Evolutionary conservation across 192 early-diverging fungal species (phyloP).

Genomic region (Glomus cerebriforme): DNA sequence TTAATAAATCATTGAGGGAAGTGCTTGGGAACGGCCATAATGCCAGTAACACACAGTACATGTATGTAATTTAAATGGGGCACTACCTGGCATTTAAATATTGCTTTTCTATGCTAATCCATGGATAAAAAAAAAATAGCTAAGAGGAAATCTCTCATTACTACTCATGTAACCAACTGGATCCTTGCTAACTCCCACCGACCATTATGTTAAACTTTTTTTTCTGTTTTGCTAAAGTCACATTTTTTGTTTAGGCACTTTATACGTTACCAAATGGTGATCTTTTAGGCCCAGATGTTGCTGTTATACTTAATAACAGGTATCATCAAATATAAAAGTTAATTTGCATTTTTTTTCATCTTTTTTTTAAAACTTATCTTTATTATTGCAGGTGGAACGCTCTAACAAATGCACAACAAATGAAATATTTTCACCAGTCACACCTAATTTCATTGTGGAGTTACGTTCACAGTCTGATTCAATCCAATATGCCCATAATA

Average conservation of each 20-base stretch:
- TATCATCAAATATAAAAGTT: background rate
- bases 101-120: background rate
- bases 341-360: background rate
- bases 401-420: background rate
- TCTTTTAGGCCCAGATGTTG: background rate
- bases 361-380: background rate
- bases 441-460: background rate
- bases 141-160: no score
- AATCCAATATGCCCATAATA: background rate
- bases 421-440: background rate
- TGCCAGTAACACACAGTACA: no score
- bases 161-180: no score
- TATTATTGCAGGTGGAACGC: constrained; percentile 15
- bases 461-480: constrained; percentile 1
- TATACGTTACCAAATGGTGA: background rate
- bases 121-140: background rate
- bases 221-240: no score
- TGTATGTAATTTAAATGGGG: background rate
- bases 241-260: no score
- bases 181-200: background rate
- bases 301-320: background rate
- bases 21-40: no score
- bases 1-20: no score
- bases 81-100: no score
- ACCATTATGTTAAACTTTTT: no score